These are phyloP conservation scores for Kodamaea kaohsiungensis DNA, from an alignment of 805 yeast species.

Conservation along the genomic window DNA sequence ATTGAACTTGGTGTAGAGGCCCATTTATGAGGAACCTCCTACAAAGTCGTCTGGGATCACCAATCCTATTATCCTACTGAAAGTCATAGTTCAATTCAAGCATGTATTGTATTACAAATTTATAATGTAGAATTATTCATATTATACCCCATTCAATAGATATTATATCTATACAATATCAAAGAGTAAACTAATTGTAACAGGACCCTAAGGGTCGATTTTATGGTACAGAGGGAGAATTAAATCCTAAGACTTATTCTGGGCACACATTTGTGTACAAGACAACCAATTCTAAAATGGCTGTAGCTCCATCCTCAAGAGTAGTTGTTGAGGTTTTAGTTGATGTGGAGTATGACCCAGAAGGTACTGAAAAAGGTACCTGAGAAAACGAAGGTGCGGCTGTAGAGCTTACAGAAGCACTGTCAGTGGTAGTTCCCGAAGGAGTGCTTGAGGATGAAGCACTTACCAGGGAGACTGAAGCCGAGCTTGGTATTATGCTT, in stretches of 20 bases:
- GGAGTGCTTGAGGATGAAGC: not conserved
- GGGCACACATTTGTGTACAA: slow-evolving; percentile 12
- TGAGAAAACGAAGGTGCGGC: slow-evolving; percentile 2
- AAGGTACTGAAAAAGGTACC: slow-evolving; percentile 4
- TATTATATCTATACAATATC: not conserved
- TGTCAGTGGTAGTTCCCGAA: slow-evolving; percentile 6
- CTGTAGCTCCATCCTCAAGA: slow-evolving; percentile 8
- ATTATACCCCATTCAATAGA: not conserved
- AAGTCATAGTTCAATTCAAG: not conserved
- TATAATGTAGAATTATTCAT: not conserved
- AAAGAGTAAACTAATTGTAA: not conserved
- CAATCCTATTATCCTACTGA: not conserved
- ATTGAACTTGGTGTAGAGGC: no score
- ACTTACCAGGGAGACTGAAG: not conserved
- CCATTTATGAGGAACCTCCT: no score
- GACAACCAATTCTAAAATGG: slow-evolving; percentile 11
- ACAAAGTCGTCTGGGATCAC: not conserved
- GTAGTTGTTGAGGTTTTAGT: slow-evolving; percentile 11
- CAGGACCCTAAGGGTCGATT: not conserved
- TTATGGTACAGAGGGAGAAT: not conserved
- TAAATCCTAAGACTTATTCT: not conserved
- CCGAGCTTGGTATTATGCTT: not conserved
- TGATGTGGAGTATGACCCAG: slow-evolving; percentile 11
- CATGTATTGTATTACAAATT: not conserved
- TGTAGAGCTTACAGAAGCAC: slow-evolving; percentile 11